A percentile compares a stretch with the other conserved stretches of the same genome.
phyloP scores from a whole-genome alignment of 257 asterid genomes.

The Capsicum rhomboideum region DNA sequence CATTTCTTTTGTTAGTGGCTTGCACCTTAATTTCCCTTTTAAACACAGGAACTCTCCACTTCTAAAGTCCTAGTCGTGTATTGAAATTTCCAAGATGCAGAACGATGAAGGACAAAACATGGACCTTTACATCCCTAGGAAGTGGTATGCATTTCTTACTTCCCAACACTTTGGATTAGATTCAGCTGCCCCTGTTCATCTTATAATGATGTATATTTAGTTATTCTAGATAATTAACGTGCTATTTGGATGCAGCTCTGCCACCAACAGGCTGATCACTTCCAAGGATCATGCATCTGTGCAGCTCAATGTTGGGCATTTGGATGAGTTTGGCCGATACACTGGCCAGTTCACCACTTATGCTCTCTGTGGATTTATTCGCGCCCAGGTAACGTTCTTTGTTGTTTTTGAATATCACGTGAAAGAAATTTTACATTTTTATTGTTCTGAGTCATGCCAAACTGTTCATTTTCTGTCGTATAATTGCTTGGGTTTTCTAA shows the following conservation, averaged over 20 bases:
- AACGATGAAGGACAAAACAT: constrained; percentile 62
- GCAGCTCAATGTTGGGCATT: constrained; percentile 70
- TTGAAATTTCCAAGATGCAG: constrained; percentile 34
- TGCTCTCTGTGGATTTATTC: constrained; percentile 74
- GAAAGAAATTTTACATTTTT: background rate
- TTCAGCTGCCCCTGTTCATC: background rate
- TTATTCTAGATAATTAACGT: background rate
- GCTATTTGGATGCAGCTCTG: constrained; percentile 45
- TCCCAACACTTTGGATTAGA: background rate
- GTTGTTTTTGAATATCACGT: background rate
- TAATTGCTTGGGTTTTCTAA: background rate
- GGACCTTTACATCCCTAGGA: constrained; percentile 63
- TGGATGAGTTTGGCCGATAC: constrained; percentile 66
- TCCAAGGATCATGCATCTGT: constrained; percentile 92
- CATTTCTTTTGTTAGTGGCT: background rate
- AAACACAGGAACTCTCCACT: background rate
- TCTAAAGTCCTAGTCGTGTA: background rate
- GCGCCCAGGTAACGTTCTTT: constrained; percentile 46
- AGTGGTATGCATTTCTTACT: constrained; percentile 28
- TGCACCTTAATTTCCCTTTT: background rate
- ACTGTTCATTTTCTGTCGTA: background rate
- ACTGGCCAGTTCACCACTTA: constrained; percentile 57
- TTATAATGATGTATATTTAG: background rate
- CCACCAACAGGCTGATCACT: constrained; percentile 79
- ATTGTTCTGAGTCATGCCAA: background rate